Evolutionary conservation across 139 green algal species (phyloP).

Genomic region (Desmodesmus armatus): DNA sequence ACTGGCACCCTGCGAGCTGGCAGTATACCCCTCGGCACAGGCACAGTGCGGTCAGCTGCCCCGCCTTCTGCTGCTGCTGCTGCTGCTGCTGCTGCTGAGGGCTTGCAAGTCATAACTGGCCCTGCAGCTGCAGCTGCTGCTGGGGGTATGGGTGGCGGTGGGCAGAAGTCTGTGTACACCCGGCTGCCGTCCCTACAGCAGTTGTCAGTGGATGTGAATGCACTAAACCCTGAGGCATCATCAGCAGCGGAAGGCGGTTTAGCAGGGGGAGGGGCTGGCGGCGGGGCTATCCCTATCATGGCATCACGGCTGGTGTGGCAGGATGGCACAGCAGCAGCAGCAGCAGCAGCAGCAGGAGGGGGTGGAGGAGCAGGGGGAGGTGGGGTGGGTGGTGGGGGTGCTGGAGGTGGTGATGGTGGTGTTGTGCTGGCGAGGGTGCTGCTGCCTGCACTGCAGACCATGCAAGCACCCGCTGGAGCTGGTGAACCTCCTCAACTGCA

Average conservation of each 20-base stretch:
- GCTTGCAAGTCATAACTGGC: too few species aligned
- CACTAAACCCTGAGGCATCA: not conserved
- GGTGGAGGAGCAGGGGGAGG: not conserved
- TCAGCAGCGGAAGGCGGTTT: not conserved
- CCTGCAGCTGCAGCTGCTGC: not conserved
- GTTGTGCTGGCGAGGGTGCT: conserved; percentile 1
- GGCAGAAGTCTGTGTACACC: conserved; percentile 18
- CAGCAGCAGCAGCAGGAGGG: conserved; percentile 1
- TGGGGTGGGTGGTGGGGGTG: not conserved
- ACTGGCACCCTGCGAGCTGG: conserved; percentile 5
- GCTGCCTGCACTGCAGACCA: conserved; percentile 37
- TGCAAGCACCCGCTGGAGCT: not conserved
- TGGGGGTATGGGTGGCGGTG: not conserved
- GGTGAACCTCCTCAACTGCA: not conserved
- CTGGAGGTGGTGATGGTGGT: conserved; percentile 20
- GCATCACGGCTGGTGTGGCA: not conserved
- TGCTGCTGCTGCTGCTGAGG: too few species aligned
- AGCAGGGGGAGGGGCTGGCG: not conserved
- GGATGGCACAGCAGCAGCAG: not conserved
- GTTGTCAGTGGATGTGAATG: conserved; percentile 33
- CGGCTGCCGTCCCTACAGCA: conserved; percentile 36
- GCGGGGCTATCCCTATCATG: not conserved
- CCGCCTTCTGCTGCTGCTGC: not conserved
- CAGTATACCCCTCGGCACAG: not conserved
- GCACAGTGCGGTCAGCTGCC: not conserved